Base-by-base conservation (phyloP, 2,329 filamentous ascomycete species). In the Ophiostoma ulmi region DNA sequence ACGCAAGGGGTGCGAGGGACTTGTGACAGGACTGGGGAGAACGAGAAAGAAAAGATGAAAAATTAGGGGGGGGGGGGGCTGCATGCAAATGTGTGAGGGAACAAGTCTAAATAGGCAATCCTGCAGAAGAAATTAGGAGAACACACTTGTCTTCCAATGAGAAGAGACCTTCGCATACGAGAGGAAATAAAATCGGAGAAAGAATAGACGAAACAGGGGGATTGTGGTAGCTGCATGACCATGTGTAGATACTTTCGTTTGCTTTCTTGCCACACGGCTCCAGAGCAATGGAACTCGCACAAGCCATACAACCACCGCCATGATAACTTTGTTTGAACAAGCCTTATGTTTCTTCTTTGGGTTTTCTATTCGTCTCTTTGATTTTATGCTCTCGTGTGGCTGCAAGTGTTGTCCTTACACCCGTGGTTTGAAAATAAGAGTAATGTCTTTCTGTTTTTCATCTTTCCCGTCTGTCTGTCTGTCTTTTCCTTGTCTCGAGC, bases 81-180 rank as follows among this genome's bases (percentile, higher is more conserved):
- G 63, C 35, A 65, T 36, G 58, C 58, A 36, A 31, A 13, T 36
- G 36, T 26, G 63, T 11, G 38, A 66, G 17, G 22, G 14, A 39
- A 31, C 10, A 41, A 14, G 17, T 22, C 64, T 41, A 26, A 38
- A 41, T 14, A 66, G 22, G 64, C 11, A 66, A n/a, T 44, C 17
- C 38, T 36, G 58, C 58, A 63, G 22, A 58, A 58, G 58, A 26
- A 17, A 63, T 13, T 44, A 44, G 11, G 38, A 44, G 13, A 17
- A 66, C 17, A 66, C 64, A 31, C 64, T 66, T 31, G 64, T 66
- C 64, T 66, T 41, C 64, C 64, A 66, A 66, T 66, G 38, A 26
- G 14, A 31, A 22, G 14, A 26, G 26, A 7, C 13, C 20, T 38
- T n/a, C 26, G 65, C 39, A 44, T 44, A 38, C 44, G 38, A 61